A percentile compares a stretch with the other conserved stretches of the same genome.
Evolutionary conservation across 1,284 basidiomycete species (phyloP).

Genomic region (Microbotryomycetes sp.): DNA sequence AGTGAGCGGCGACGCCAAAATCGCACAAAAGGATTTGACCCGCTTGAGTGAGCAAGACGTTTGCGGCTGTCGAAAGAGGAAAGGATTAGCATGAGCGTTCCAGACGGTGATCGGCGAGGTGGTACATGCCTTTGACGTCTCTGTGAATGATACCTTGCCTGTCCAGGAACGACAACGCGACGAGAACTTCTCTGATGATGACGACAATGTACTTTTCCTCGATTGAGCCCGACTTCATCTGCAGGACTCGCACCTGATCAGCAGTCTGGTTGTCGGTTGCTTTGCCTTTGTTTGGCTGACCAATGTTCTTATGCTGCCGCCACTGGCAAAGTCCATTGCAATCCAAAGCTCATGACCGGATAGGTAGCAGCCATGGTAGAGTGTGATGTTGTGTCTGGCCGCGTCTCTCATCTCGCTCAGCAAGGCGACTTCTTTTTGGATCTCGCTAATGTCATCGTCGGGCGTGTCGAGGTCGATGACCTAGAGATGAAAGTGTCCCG

Average conservation of each 20-base stretch:
- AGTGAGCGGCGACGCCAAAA: conserved; percentile 91
- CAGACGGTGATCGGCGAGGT: not conserved
- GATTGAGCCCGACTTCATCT: conserved; percentile 66
- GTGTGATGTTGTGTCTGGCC: conserved; percentile 82
- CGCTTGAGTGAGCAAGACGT: conserved; percentile 76
- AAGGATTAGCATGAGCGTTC: not conserved
- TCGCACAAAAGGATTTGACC: conserved; percentile 91
- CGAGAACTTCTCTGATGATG: conserved; percentile 81
- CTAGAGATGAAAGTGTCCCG: conserved; percentile 87
- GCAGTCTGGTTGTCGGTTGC: not conserved
- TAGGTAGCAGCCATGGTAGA: conserved; percentile 92
- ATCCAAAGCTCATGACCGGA: conserved; percentile 97
- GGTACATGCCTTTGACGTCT: conserved; percentile 66
- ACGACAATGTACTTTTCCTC: conserved; percentile 85
- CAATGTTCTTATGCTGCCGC: conserved; percentile 86
- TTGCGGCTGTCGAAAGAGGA: conserved; percentile 56
- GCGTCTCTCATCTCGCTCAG: conserved; percentile 69
- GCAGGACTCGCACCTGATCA: conserved; percentile 51
- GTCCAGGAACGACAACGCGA: conserved; percentile 80
- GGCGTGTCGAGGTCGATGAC: conserved; percentile 97
- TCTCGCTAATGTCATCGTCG: conserved; percentile 86
- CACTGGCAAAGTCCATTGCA: conserved; percentile 95
- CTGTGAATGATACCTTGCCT: conserved; percentile 91
- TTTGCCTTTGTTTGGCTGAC: conserved; percentile 38
- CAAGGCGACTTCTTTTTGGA: conserved; percentile 91